Conservation (phyloP, 371 early-diverging fungal genomes). For the Mortierella polycephala region DNA sequence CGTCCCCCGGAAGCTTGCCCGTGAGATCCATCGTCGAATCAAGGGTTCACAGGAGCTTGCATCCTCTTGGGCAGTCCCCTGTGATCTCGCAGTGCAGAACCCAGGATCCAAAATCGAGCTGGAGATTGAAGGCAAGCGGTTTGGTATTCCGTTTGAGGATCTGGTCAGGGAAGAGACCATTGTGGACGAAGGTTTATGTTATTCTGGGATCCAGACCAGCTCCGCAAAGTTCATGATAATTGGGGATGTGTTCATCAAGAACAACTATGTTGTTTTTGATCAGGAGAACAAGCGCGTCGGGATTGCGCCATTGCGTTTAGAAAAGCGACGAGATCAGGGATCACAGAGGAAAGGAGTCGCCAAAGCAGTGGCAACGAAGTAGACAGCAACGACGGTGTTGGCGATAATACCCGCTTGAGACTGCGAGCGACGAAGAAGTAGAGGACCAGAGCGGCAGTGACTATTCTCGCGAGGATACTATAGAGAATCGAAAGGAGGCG, state of each 20-base stretch:
- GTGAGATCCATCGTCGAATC: conserved; percentile 55
- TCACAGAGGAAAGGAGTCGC: not conserved
- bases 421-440: no score
- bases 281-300: conserved; percentile 59
- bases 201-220: conserved; percentile 40
- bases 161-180: conserved; percentile 53
- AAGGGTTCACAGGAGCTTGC: conserved; percentile 47
- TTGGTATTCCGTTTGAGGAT: conserved; percentile 57
- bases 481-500: no score
- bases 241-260: conserved; percentile 64
- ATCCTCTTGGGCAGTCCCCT: conserved; percentile 55
- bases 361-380: not conserved
- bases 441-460: no score
- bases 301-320: conserved; percentile 54
- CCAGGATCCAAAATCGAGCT: conserved; percentile 47
- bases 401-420: no score
- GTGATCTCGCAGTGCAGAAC: conserved; percentile 50
- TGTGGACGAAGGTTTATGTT: conserved; percentile 12
- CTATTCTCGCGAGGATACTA: no score
- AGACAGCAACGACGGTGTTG: not conserved
- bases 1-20: conserved; percentile 57
- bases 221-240: conserved; percentile 55
- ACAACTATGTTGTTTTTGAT: conserved; percentile 66
- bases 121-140: conserved; percentile 57
- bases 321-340: not conserved